These are phyloP conservation scores for Stemphylium beticola DNA, from an alignment of 2,329 filamentous ascomycete genomes.

Conservation along the genomic window DNA sequence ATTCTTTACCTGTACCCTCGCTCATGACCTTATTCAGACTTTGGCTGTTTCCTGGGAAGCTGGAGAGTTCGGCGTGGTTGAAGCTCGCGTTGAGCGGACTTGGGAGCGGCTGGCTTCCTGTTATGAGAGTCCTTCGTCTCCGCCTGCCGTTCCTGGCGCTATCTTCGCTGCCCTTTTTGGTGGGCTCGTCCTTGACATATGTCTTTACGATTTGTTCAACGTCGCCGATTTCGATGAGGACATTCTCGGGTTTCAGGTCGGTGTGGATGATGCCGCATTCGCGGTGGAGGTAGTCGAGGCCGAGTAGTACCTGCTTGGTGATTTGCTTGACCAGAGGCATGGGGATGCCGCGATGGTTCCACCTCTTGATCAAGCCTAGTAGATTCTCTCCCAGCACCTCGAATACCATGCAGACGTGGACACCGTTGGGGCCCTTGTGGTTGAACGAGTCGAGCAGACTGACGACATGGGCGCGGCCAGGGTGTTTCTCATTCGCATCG, in stretches of 20 bases:
- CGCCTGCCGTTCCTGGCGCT: slow-evolving; percentile 91
- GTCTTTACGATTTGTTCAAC: slow-evolving; percentile 98
- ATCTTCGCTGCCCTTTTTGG: slow-evolving; percentile 75
- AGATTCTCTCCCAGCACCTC: slow-evolving; percentile 96
- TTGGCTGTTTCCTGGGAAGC: slow-evolving; percentile 64
- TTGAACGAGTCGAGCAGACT: slow-evolving; percentile 96
- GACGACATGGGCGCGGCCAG: slow-evolving; percentile 92
- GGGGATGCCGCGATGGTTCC: slow-evolving; percentile 97
- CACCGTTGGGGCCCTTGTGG: slow-evolving; percentile 94
- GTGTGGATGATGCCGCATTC: slow-evolving; percentile 99
- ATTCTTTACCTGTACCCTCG: slow-evolving; percentile 67
- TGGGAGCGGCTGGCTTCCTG: slow-evolving; percentile 92
- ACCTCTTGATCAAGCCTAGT: slow-evolving; percentile 93
- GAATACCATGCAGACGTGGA: slow-evolving; percentile 99
- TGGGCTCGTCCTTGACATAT: slow-evolving; percentile 81
- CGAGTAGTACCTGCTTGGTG: slow-evolving; percentile 94
- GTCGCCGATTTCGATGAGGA: slow-evolving; percentile 97
- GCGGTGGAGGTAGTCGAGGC: slow-evolving; percentile 93
- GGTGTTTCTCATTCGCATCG: slow-evolving; percentile 91
- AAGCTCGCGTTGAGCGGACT: slow-evolving; percentile 94
- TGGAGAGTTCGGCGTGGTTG: slow-evolving; percentile 73
- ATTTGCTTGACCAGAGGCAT: slow-evolving; percentile 98
- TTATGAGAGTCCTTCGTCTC: slow-evolving; percentile 90
- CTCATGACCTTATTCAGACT: slow-evolving; percentile 86
- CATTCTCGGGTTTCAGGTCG: slow-evolving; percentile 96